Conservation (phyloP, 2,329 filamentous ascomycete species). For the Proliferodiscus dingleyae region DNA sequence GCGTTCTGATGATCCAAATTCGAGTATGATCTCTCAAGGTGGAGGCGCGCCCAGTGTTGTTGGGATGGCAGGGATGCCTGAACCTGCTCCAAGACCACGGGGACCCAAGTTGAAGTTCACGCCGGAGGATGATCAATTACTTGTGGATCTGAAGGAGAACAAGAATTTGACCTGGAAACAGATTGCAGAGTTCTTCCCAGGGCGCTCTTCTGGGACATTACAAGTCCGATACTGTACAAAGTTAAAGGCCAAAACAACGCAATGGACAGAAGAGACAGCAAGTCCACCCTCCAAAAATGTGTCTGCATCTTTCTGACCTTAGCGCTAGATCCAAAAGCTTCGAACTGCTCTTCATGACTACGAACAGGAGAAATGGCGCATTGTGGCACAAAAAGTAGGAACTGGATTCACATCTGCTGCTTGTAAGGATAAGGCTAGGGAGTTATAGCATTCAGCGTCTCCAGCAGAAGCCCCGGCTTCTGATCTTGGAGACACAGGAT, state of each 20-base stretch:
- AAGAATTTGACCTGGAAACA: slow-evolving; percentile 96
- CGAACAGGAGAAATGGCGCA: slow-evolving; percentile 89
- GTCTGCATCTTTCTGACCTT: slow-evolving; percentile 16
- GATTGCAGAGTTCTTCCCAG: slow-evolving; percentile 93
- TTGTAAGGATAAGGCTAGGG: slow-evolving; percentile 60
- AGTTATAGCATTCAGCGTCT: slow-evolving; percentile 34
- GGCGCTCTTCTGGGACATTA: slow-evolving; percentile 80
- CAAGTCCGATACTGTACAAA: slow-evolving; percentile 96
- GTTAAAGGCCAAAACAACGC: slow-evolving; percentile 85
- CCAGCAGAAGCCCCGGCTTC: slow-evolving; percentile 31
- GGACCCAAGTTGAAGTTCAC: slow-evolving; percentile 94
- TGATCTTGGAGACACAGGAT: slow-evolving; percentile 32
- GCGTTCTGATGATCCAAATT: slow-evolving; percentile 49
- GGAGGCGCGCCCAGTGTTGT: slow-evolving; percentile 74
- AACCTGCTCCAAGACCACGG: slow-evolving; percentile 72
- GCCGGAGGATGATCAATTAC: slow-evolving; percentile 79
- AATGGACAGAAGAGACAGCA: slow-evolving; percentile 93
- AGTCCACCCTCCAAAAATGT: slow-evolving; percentile 31
- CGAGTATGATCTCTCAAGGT: slow-evolving; percentile 37
- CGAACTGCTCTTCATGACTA: slow-evolving; percentile 75
- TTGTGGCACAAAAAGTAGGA: slow-evolving; percentile 85
- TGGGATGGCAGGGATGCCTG: slow-evolving; percentile 80
- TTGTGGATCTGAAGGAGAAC: slow-evolving; percentile 89
- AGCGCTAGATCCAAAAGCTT: slow-evolving; percentile 66
- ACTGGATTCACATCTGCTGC: slow-evolving; percentile 82